Evolutionary conservation across 2,329 filamentous ascomycete genomes (phyloP).

Genomic region (Botryotinia convoluta): DNA sequence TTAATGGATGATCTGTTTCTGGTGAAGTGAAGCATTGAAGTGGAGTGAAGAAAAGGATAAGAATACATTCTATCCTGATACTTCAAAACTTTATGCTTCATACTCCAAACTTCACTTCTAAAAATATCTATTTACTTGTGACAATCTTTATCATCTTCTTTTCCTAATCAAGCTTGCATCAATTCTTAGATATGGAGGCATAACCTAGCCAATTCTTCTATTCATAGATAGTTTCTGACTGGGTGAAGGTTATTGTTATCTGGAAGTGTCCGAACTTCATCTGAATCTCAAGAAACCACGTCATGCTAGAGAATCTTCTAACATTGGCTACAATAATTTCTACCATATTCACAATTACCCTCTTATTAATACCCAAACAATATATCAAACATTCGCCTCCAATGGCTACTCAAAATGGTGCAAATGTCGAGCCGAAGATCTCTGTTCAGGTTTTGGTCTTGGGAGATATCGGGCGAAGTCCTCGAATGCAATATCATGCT

Average conservation of each 20-base stretch:
- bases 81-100: background rate
- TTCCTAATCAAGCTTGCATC: background rate
- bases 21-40: background rate
- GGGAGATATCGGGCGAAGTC: conserved; percentile 91
- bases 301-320: conserved; percentile 36
- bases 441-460: conserved; percentile 83
- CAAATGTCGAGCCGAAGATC: conserved; percentile 40
- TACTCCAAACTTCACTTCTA: background rate
- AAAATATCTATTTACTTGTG: background rate
- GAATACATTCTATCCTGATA: background rate
- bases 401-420: conserved; percentile 28
- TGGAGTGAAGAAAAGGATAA: background rate
- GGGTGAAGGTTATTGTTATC: background rate
- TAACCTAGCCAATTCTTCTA: background rate
- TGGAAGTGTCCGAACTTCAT: background rate
- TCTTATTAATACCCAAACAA: conserved; percentile 40
- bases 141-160: background rate
- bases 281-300: conserved; percentile 17
- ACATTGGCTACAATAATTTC: conserved; percentile 36
- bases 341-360: conserved; percentile 35
- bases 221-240: conserved; percentile 8
- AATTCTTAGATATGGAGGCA: conserved; percentile 4
- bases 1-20: background rate
- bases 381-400: conserved; percentile 41
- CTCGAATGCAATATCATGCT: conserved; percentile 98